Conservation (phyloP, 169 alveolate species). For the Plasmodium coatneyi region DNA sequence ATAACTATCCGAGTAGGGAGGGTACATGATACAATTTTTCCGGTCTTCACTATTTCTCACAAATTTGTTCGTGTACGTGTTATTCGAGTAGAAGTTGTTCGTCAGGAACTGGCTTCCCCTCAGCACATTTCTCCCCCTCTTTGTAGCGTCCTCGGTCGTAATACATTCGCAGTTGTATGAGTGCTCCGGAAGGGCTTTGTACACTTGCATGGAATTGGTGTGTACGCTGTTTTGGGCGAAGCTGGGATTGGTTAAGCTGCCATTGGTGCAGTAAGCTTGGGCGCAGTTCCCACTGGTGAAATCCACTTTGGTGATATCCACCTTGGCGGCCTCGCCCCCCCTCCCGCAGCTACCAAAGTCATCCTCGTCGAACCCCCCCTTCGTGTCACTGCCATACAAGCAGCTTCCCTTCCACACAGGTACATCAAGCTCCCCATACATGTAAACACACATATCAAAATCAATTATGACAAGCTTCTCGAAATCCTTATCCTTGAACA, state of each 20-base stretch:
- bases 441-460: conserved; percentile 71
- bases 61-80: conserved; percentile 2
- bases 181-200: neutral
- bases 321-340: neutral
- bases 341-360: neutral
- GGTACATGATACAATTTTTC: neutral
- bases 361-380: neutral
- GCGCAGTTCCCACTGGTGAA: too few relatives aligned
- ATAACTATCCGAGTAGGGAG: conserved; percentile 27
- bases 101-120: neutral
- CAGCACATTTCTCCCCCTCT: neutral
- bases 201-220: neutral
- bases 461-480: conserved; percentile 53
- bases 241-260: neutral
- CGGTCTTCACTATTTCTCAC: conserved; percentile 15
- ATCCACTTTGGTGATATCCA: neutral
- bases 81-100: conserved; percentile 26
- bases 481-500: conserved; percentile 58
- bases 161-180: neutral
- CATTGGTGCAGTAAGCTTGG: neutral
- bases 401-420: neutral
- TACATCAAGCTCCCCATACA: conserved; percentile 10
- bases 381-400: conserved; percentile 8
- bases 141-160: neutral
- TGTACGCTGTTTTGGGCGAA: neutral